These are phyloP conservation scores for Eucalyptus tenuipes DNA, from an alignment of 345 rosid genomes.

Conservation along the genomic window DNA sequence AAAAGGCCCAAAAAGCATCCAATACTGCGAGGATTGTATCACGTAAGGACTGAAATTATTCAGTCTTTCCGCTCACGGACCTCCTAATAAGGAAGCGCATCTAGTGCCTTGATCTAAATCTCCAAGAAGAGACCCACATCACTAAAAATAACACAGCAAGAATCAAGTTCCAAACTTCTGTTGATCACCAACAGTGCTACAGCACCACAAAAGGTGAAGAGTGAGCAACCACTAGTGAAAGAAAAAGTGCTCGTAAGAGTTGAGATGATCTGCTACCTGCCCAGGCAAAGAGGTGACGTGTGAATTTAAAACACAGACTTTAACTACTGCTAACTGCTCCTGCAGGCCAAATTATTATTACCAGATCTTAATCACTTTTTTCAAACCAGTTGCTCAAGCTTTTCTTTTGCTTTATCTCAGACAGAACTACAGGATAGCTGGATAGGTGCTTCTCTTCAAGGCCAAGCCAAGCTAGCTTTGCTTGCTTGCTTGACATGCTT, in stretches of 20 bases:
- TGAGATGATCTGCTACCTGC: conserved; percentile 19
- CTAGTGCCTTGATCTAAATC: not conserved
- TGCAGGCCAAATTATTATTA: conserved; percentile 38
- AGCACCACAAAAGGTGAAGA: not conserved
- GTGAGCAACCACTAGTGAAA: not conserved
- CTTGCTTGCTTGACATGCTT: conserved; percentile 17
- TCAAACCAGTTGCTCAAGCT: not conserved
- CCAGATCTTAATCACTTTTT: conserved; percentile 12
- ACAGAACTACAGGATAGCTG: not conserved
- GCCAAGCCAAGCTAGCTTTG: conserved; percentile 49
- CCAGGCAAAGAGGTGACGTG: conserved; percentile 42
- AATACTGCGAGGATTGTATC: conserved; percentile 26
- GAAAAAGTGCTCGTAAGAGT: conserved; percentile 4
- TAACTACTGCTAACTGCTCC: conserved; percentile 40
- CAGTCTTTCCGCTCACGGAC: conserved; percentile 5
- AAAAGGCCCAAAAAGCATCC: conserved; percentile 29
- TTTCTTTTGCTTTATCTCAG: not conserved
- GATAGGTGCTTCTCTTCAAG: conserved; percentile 44
- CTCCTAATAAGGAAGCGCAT: not conserved
- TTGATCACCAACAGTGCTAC: not conserved
- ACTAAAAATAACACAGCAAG: not conserved
- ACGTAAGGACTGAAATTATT: conserved; percentile 24
- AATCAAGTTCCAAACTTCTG: not conserved
- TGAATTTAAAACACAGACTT: conserved; percentile 45
- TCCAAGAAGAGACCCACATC: not conserved